Evolutionary conservation across 2,329 filamentous ascomycete genomes (phyloP).

Genomic region (Amesomyces nigricolor): DNA sequence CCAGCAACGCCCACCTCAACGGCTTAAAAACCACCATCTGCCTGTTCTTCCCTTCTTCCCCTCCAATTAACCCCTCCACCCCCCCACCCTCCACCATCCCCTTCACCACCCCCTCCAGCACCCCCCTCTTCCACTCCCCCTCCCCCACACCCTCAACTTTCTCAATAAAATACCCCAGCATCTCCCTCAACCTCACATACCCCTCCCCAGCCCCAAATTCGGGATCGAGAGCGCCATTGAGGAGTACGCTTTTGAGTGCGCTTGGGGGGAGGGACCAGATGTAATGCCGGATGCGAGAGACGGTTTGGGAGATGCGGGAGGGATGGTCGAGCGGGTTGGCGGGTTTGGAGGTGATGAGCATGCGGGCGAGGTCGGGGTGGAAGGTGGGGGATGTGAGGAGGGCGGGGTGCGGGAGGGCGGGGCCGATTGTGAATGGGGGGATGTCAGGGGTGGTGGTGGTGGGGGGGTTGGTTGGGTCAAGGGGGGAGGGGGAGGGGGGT

Average conservation of each 20-base stretch:
- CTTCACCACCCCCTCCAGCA: not conserved
- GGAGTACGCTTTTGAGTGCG: not conserved
- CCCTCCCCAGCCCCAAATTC: not conserved
- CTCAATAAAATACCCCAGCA: constrained; percentile 11
- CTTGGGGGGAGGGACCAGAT: constrained; percentile 25
- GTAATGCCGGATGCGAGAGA: constrained; percentile 25
- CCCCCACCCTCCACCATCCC: not conserved
- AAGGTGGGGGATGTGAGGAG: constrained; percentile 4
- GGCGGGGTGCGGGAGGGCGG: not conserved
- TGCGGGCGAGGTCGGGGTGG: constrained; percentile 7
- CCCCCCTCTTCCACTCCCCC: not conserved
- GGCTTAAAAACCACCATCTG: constrained; percentile 23
- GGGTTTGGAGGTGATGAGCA: not conserved
- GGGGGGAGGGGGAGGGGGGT: not conserved
- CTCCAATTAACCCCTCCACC: too few species aligned
- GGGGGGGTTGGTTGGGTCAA: constrained; percentile 22
- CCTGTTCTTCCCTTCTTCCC: not conserved
- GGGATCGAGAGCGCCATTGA: not conserved
- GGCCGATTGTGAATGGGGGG: not conserved
- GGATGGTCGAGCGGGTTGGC: not conserved
- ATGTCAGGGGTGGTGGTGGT: not conserved
- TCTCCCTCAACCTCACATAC: not conserved
- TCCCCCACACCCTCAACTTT: constrained; percentile 4
- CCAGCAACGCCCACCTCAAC: constrained; percentile 31
- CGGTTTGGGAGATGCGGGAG: not conserved